These are phyloP conservation scores for Fonsecaea monophora DNA, from an alignment of 2,329 filamentous ascomycete species.

Conservation along the genomic window DNA sequence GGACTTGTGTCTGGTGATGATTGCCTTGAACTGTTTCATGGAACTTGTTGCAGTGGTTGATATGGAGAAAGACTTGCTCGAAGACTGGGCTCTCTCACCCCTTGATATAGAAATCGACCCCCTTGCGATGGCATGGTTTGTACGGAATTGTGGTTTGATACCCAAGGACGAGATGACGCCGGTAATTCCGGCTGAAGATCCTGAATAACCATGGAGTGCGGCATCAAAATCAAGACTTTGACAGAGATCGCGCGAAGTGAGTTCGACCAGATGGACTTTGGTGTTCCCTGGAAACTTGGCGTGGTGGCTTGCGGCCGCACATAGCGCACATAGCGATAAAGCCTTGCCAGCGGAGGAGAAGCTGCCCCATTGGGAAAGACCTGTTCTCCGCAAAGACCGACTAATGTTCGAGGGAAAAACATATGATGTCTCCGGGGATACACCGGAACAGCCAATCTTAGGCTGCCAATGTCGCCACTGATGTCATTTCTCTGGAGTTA, in stretches of 20 bases:
- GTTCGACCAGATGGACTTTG: neutral
- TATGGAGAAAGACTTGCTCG: neutral
- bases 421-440: neutral
- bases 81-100: neutral
- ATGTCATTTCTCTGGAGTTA: constrained; percentile 1
- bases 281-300: neutral
- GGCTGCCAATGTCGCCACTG: neutral
- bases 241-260: neutral
- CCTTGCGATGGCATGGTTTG: neutral
- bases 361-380: neutral
- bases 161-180: neutral
- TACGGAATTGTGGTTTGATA: neutral
- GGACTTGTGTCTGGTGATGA: constrained; percentile 19
- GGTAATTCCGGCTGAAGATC: neutral
- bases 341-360: neutral
- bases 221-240: neutral
- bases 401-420: no score
- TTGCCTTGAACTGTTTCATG: constrained; percentile 21
- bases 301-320: neutral
- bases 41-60: neutral
- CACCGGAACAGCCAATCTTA: neutral
- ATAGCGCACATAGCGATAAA: neutral
- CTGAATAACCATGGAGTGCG: neutral
- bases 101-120: constrained; percentile 5
- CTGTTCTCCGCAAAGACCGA: constrained; percentile 17